Evolutionary conservation across 305 asterid genomes (phyloP).

Genomic region (Striga hermonthica): DNA sequence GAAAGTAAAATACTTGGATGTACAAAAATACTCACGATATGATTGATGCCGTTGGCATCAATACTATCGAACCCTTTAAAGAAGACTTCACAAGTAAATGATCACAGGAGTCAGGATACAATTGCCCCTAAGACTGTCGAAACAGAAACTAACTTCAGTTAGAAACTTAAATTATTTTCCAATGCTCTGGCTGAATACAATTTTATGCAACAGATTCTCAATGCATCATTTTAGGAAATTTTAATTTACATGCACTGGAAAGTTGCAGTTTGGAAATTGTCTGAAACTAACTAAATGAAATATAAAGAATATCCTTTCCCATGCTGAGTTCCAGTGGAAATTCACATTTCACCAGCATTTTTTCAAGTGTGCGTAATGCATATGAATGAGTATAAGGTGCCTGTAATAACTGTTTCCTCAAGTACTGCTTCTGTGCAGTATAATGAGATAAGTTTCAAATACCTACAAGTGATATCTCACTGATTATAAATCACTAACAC

Average conservation of each 20-base stretch:
- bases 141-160: conserved; percentile 5
- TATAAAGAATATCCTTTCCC: neutral
- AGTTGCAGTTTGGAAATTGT: conserved; percentile 5
- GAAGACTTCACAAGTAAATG: conserved; percentile 21
- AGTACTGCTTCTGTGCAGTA: conserved; percentile 14
- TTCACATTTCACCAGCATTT: conserved; percentile 16
- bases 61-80: conserved; percentile 1
- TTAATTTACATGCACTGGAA: conserved; percentile 17
- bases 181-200: conserved; percentile 5
- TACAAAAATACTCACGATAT: neutral
- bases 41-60: conserved; percentile 4
- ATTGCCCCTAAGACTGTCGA: conserved; percentile 15
- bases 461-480: conserved; percentile 13
- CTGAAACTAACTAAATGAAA: conserved; percentile 10
- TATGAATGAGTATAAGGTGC: conserved; percentile 20
- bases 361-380: conserved; percentile 14
- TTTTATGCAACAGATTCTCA: conserved; percentile 16
- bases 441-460: conserved; percentile 20
- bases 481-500: conserved; percentile 22
- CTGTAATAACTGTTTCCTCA: conserved; percentile 12
- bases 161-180: conserved; percentile 14
- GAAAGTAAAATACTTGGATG: conserved; percentile 4
- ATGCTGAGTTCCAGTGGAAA: conserved; percentile 15
- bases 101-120: conserved; percentile 15
- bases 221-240: conserved; percentile 1